Base-by-base conservation (phyloP, 257 asterid genomes). In the Solanum habrochaites region DNA sequence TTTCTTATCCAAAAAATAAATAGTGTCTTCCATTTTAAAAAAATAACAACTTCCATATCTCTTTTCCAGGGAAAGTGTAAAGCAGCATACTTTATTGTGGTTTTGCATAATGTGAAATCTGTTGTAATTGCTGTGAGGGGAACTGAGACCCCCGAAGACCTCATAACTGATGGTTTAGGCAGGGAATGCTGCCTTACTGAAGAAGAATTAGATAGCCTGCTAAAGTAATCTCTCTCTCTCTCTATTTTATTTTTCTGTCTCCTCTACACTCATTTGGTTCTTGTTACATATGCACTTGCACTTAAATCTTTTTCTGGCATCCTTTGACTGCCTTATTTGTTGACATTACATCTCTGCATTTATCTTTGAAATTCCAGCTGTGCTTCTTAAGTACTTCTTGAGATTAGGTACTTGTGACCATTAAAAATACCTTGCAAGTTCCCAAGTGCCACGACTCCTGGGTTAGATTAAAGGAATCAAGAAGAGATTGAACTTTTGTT, bases 101-200 rank as follows among this genome's bases (percentile, higher is more conserved):
- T 87, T 87, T 66, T 85, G 37, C 91, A 89, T 66, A 86, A 87
- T 82, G 85, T 87, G 67, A 87, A 85, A 81, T 67, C 91, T 18
- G 88, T 89, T 77, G 88, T 89, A 56, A 85, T 89, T 70, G 91
- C 91, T 42, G 86, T 89, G 37, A 83, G 91, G 40, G 91, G 91
- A 72, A 89, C 91, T 60, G 91, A 89, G 88, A 89, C 89, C 80
- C 91, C 91, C 10, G 91, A 89, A 82, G 91, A 89, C 72, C 89
- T 89, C 62, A 89, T 89, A 71, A 89, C 91, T 12, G 90, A 89
- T 89, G 88, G 91, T 20, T 87, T 89, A 75, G 71, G 91, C 62
- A 70, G 88, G 87, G 90, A 87, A 72, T 81, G 91, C 82, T 60
- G 66, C 75, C 91, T 89, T 85, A 85, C 77, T 47, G 64, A 83